Base-by-base conservation (phyloP, 805 yeast genomes). In the Candida vaughaniae region DNA sequence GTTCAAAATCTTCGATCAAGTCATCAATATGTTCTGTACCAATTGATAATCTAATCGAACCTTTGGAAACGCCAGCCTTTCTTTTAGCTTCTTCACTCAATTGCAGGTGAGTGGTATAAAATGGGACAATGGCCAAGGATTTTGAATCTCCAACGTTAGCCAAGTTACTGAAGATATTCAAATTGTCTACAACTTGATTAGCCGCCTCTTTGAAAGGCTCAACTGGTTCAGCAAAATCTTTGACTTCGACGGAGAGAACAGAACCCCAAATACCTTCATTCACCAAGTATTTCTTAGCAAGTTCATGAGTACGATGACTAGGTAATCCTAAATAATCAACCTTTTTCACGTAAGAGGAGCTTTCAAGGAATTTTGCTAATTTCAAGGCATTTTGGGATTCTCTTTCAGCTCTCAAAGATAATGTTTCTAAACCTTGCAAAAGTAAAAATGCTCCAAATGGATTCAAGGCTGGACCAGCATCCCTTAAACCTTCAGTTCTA, bases 101-200 rank as follows among this genome's bases (percentile, higher is more conserved):
- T 70, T 93, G 98, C 61, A 88, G 90, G 66, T 91, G 99, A 17
- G 98, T 91, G 27, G 98, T 93, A 66, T 77, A 88, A 75, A 83
- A 90, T 48, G 99, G 99, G 37, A 96, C 90, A 62, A 91, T 91
- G 41, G 91, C 95, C 58, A 91, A 75, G 30, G 98, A 87, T 71
- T 91, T 93, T 34, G 91, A 82, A 57, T 91, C 99, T 58, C 99
- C 99, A 41, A 91, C 97, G 55, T 91, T 91, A 33, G 99, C 98
- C 58, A 93, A 78, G 69, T 89, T 86, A 22, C 95, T 83, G 39
- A 95, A 95, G 40, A 93, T 66, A 64, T 87, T 78, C 63, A 93
- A 77, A 51, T 66, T 69, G 63, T 90, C 96, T 43, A 87, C 96
- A 43, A 89, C 87, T 51, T 72, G 75, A 37, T 91, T 90, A 51